Conservation (phyloP, 305 asterid genomes). For the Caryopteris hybrid region DNA sequence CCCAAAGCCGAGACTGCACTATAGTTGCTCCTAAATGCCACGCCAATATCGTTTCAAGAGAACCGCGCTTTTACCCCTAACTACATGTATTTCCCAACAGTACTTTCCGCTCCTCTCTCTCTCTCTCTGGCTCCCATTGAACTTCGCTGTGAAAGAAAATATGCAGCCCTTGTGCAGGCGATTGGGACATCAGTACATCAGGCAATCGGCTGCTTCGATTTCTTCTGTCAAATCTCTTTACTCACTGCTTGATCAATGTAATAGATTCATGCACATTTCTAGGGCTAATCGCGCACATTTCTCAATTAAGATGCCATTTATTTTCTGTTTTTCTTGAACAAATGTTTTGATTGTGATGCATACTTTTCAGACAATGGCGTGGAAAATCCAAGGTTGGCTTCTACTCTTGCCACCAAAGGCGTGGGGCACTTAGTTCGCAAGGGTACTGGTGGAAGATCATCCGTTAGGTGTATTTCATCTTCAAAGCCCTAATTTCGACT, state of each 20-base stretch:
- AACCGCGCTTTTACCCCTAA: not conserved
- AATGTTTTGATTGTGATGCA: slow-evolving; percentile 1
- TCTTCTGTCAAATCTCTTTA: slow-evolving; percentile 39
- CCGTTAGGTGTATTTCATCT: slow-evolving; percentile 62
- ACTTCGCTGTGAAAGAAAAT: slow-evolving; percentile 23
- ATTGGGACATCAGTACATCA: slow-evolving; percentile 44
- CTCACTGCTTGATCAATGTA: slow-evolving; percentile 50
- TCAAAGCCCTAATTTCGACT: slow-evolving; percentile 17
- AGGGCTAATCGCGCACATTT: slow-evolving; percentile 19
- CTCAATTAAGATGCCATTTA: not conserved
- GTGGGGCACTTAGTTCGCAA: slow-evolving; percentile 83
- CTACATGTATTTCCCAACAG: not conserved
- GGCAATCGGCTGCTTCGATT: slow-evolving; percentile 40
- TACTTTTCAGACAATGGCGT: slow-evolving; percentile 57
- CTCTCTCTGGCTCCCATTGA: not conserved
- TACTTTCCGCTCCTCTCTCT: not conserved
- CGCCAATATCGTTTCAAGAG: not conserved
- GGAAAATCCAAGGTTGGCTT: slow-evolving; percentile 58
- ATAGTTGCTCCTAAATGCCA: not conserved
- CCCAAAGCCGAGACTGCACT: no score
- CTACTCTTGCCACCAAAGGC: slow-evolving; percentile 71
- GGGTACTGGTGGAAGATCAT: slow-evolving; percentile 99
- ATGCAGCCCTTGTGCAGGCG: slow-evolving; percentile 73
- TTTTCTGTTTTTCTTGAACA: not conserved
- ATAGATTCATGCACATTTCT: slow-evolving; percentile 24